Evolutionary conservation across 2,329 filamentous ascomycete species (phyloP).

Genomic region (Cladosporium cucumerinum): DNA sequence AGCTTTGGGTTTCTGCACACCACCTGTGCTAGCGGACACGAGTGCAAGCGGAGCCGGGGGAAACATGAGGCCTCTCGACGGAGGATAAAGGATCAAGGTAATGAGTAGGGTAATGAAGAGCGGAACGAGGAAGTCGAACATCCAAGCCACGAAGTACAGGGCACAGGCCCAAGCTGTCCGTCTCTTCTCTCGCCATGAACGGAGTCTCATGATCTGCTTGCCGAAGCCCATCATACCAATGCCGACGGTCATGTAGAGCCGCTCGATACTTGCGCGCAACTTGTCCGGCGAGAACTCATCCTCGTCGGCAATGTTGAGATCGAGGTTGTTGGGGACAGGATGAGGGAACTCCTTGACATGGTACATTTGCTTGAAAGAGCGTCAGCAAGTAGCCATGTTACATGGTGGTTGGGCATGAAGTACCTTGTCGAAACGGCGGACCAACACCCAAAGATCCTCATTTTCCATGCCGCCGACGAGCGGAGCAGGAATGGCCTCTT

Average conservation of each 20-base stretch:
- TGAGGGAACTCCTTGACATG: conserved; percentile 66
- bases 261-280: conserved; percentile 70
- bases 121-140: conserved; percentile 67
- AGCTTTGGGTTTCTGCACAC: conserved; percentile 71
- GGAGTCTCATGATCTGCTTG: conserved; percentile 72
- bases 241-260: conserved; percentile 76
- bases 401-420: neutral
- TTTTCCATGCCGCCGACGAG: conserved; percentile 67
- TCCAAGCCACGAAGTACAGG: conserved; percentile 65
- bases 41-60: conserved; percentile 74
- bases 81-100: conserved; percentile 63
- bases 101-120: conserved; percentile 58
- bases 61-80: conserved; percentile 62
- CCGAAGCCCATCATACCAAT: conserved; percentile 62
- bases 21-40: conserved; percentile 66
- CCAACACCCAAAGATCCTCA: conserved; percentile 69
- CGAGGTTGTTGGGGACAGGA: conserved; percentile 63
- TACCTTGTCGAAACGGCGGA: conserved; percentile 72
- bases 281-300: conserved; percentile 86
- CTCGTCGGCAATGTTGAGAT: conserved; percentile 76
- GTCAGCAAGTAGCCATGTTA: neutral
- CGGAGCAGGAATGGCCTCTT: conserved; percentile 54
- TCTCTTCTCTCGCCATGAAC: conserved; percentile 73
- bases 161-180: conserved; percentile 65
- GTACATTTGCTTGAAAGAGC: conserved; percentile 55